phyloP scores from a whole-genome alignment of 768 basidiomycete species.

The Tylopilus sp. region DNA sequence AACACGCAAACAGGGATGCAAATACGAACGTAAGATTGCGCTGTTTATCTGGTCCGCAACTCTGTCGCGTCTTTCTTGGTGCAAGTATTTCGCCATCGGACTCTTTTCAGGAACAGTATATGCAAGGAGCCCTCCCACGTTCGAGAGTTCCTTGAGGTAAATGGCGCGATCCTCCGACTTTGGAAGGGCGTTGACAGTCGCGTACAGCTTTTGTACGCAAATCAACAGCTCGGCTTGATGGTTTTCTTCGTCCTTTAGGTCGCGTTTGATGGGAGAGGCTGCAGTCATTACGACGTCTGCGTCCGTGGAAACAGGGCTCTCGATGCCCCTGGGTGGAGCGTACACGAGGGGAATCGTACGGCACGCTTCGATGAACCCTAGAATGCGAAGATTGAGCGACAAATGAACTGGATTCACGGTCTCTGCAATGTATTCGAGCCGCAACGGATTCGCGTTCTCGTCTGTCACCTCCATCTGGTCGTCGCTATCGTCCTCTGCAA shows the following conservation, averaged over 20 bases:
- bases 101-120: conserved; percentile 79
- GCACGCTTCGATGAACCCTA: conserved; percentile 83
- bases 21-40: conserved; percentile 73
- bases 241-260: conserved; percentile 34
- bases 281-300: conserved; percentile 6
- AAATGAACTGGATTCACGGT: conserved; percentile 77
- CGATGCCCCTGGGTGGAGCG: conserved; percentile 20
- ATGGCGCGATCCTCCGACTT: conserved; percentile 52
- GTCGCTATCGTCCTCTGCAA: conserved; percentile 32
- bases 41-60: conserved; percentile 87
- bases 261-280: conserved; percentile 8
- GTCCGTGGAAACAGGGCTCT: conserved; percentile 5
- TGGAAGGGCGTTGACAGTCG: conserved; percentile 53
- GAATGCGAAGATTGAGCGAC: conserved; percentile 80
- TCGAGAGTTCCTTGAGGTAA: conserved; percentile 68
- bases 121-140: conserved; percentile 77
- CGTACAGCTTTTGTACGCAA: conserved; percentile 65
- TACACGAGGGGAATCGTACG: conserved; percentile 65
- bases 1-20: background rate
- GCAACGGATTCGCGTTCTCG: conserved; percentile 30
- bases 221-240: conserved; percentile 49
- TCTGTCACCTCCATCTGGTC: conserved; percentile 17
- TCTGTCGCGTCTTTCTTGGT: conserved; percentile 70
- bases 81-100: conserved; percentile 70
- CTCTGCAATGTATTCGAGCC: conserved; percentile 48